Conservation (phyloP, 2,329 filamentous ascomycete species). For the Microcera coccophila region DNA sequence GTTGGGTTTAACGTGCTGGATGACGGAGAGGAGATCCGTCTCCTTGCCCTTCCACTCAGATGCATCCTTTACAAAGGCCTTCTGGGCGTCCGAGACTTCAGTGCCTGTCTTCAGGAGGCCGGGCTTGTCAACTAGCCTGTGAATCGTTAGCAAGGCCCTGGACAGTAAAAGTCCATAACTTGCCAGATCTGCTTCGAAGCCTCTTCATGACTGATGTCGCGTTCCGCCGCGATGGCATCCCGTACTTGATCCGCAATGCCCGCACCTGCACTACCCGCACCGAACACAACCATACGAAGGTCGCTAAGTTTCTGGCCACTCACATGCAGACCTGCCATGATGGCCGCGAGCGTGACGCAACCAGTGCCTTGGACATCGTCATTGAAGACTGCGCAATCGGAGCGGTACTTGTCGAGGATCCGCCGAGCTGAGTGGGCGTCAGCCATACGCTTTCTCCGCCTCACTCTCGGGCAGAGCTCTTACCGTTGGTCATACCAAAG, state of each 20-base stretch:
- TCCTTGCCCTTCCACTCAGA: slow-evolving; percentile 59
- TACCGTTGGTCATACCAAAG: slow-evolving; percentile 71
- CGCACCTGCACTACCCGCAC: slow-evolving; percentile 75
- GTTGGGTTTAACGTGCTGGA: slow-evolving; percentile 71
- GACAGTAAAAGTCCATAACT: slow-evolving; percentile 1
- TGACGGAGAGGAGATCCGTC: slow-evolving; percentile 59
- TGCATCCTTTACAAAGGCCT: slow-evolving; percentile 60
- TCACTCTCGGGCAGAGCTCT: slow-evolving; percentile 5
- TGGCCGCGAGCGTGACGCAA: slow-evolving; percentile 78
- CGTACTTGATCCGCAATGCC: slow-evolving; percentile 83
- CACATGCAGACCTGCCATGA: slow-evolving; percentile 72
- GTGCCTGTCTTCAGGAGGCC: slow-evolving; percentile 66
- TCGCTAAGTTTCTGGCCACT: slow-evolving; percentile 63
- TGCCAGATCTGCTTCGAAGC: slow-evolving; percentile 76
- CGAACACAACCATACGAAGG: slow-evolving; percentile 70
- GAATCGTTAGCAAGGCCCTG: background rate
- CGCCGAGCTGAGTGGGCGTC: slow-evolving; percentile 52
- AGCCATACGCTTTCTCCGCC: background rate
- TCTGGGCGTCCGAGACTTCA: slow-evolving; percentile 64
- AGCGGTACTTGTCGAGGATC: slow-evolving; percentile 71
- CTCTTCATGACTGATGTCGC: slow-evolving; percentile 64
- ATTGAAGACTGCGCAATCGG: slow-evolving; percentile 78
- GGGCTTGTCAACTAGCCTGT: slow-evolving; percentile 74
- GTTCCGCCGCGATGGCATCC: slow-evolving; percentile 71
- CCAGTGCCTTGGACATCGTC: slow-evolving; percentile 89